These are phyloP conservation scores for Colletotrichum spaethianum DNA, from an alignment of 2,329 filamentous ascomycete genomes.

Conservation along the genomic window DNA sequence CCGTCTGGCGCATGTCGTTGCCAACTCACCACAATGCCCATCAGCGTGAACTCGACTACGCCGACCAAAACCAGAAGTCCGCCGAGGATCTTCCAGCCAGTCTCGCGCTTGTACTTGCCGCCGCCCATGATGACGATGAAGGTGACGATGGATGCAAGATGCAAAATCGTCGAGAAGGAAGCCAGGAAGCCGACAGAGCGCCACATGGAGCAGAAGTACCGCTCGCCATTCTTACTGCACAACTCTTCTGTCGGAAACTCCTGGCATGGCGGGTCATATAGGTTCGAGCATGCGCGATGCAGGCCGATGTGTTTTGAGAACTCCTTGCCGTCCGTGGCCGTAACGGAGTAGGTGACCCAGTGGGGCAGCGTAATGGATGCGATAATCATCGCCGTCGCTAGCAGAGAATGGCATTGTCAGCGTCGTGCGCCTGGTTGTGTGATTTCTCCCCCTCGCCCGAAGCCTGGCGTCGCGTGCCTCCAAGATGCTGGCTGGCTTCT, in stretches of 20 bases:
- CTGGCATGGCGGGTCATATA: conserved; percentile 72
- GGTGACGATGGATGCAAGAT: conserved; percentile 84
- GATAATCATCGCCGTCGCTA: conserved; percentile 80
- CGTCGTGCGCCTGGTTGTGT: neutral
- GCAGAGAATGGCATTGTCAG: conserved; percentile 49
- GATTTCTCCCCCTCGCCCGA: neutral
- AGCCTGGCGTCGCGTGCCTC: neutral
- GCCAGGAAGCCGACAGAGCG: conserved; percentile 89
- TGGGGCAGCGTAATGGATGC: conserved; percentile 77
- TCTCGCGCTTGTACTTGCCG: conserved; percentile 83
- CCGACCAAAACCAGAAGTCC: conserved; percentile 76
- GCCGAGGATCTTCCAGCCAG: conserved; percentile 84
- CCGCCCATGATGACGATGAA: conserved; percentile 84
- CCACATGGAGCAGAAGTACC: conserved; percentile 94
- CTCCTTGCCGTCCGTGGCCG: conserved; percentile 60
- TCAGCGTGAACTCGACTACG: conserved; percentile 79
- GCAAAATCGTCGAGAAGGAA: conserved; percentile 85
- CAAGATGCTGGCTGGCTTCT: neutral
- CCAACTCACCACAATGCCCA: conserved; percentile 84
- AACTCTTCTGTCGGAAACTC: conserved; percentile 78
- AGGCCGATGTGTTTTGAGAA: conserved; percentile 79
- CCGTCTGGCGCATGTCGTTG: neutral
- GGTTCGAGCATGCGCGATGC: conserved; percentile 83
- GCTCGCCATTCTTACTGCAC: conserved; percentile 73
- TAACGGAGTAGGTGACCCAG: conserved; percentile 78